Evolutionary conservation across 495 filamentous ascomycete species (phyloP).

Genomic region (Penicillium odoratum): DNA sequence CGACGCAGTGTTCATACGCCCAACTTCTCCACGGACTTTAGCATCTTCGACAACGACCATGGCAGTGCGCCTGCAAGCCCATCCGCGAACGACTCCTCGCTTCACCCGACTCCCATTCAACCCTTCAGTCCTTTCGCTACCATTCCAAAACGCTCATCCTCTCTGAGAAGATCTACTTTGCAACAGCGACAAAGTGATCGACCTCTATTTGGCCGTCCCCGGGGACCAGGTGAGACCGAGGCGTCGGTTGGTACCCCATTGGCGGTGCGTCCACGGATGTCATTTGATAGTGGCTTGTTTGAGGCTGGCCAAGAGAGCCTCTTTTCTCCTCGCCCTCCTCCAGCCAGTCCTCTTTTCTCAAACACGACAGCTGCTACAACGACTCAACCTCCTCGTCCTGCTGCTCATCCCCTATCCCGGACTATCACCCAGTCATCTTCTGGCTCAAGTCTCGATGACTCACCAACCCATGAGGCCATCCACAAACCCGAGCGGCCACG

Average conservation of each 20-base stretch:
- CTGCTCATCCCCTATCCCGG: constrained; percentile 81
- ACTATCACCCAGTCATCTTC: constrained; percentile 84
- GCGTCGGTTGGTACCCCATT: constrained; percentile 27
- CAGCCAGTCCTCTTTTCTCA: constrained; percentile 39
- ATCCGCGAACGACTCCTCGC: constrained; percentile 26
- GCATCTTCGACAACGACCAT: constrained; percentile 62
- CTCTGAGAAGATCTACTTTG: constrained; percentile 80
- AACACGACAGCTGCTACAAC: constrained; percentile 22
- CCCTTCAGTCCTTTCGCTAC: constrained; percentile 44
- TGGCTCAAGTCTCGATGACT: constrained; percentile 75
- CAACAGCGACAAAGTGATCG: constrained; percentile 75
- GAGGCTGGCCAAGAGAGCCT: constrained; percentile 58
- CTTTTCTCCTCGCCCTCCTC: constrained; percentile 49
- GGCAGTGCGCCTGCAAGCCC: constrained; percentile 29
- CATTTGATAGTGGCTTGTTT: constrained; percentile 69
- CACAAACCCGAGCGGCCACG: constrained; percentile 53
- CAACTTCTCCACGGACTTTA: constrained; percentile 60
- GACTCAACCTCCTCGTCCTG: constrained; percentile 31
- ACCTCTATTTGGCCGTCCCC: constrained; percentile 54
- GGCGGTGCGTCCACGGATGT: constrained; percentile 66
- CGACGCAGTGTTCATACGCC: constrained; percentile 77
- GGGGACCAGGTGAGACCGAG: constrained; percentile 37
- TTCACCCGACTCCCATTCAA: constrained; percentile 27
- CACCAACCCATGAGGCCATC: constrained; percentile 64
- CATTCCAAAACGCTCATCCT: constrained; percentile 59